phyloP scores from a whole-genome alignment of 768 basidiomycete genomes.

The Hortiboletus flavorubellus region DNA sequence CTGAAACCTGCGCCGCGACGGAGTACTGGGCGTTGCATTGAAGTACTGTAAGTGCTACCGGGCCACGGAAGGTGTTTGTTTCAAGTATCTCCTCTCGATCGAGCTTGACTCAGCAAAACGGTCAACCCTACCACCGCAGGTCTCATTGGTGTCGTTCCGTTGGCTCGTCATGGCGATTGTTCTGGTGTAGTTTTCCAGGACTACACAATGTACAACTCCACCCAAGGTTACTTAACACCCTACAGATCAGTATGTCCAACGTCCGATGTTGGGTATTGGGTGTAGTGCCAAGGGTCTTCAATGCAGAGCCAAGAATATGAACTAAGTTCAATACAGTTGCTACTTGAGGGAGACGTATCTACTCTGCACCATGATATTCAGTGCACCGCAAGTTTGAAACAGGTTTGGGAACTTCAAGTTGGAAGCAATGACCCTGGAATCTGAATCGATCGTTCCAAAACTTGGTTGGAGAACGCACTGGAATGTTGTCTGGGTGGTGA shows the following conservation, averaged over 20 bases:
- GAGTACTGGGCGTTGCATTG: no score
- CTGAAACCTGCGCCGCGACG: no score
- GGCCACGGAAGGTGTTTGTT: neutral
- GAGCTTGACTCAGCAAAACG: conserved; percentile 12
- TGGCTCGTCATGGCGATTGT: conserved; percentile 78
- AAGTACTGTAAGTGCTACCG: no score
- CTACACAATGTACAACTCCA: conserved; percentile 63
- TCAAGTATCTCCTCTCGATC: no score
- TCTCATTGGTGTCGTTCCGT: conserved; percentile 68
- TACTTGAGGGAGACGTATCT: conserved; percentile 64
- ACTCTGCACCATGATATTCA: no score
- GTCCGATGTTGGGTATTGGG: neutral
- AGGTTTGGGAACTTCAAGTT: no score
- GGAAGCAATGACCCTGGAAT: no score
- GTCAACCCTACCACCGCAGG: conserved; percentile 22
- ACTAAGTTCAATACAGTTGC: conserved; percentile 57
- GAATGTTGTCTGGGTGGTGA: no score
- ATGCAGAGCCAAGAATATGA: conserved; percentile 52
- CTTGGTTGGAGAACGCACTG: no score
- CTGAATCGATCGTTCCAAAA: no score
- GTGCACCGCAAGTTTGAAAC: no score
- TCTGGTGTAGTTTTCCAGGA: conserved; percentile 59
- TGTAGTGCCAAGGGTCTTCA: neutral
- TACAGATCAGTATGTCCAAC: conserved; percentile 58
- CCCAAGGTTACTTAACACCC: conserved; percentile 64